Evolutionary conservation across 768 basidiomycete genomes (phyloP), one percentile per base, ranked within the genome.

Genomic region (Lactarius hengduanensis): DNA sequence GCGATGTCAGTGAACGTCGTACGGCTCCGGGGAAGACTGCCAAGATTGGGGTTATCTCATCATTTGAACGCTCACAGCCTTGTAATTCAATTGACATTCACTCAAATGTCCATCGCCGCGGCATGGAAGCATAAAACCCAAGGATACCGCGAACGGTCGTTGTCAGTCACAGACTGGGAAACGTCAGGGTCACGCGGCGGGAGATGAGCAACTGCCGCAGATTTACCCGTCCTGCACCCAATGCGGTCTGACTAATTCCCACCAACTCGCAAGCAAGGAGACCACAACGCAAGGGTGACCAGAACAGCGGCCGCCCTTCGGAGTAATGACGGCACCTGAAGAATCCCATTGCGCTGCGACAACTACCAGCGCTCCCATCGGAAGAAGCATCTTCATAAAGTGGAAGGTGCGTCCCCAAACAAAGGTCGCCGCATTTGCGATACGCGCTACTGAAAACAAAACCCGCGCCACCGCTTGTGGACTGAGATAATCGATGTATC

Each of bases 321-420:
- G 57, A 26, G 28, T 3, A 54, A 36, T 59, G 47, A 59, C 65
- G 50, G 57, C 50, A 63, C 32, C 26, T 30, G 13, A 28, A 22
- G 40, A 56, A 40, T 59, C 20, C 15, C 2, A 32, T 55, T 41
- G 32, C 38, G 40, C 30, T 38, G 59, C 45, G 36, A 36, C 60
- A 54, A 55, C 57, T 2, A 22, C 38, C 30, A 13, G 61, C 66
- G 61, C 57, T 45, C 53, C 15, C 40, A 40, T 59, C 57, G 61
- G 57, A 30, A 32, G 61, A 67, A 67, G 57, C 28, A 26, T 26
- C 15, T 53, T 40, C 56, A 50, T 50, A 26, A n/a, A n/a, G 3
- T 5, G 22, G 32, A 67, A 54, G 57, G 18, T 26, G 30, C 6
- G 28, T 34, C 47, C 47, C 45, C 22, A 45, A 59, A 62, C 22